Conservation (phyloP, 2,329 filamentous ascomycete genomes). For the Purpureocillium takamizusanense region DNA sequence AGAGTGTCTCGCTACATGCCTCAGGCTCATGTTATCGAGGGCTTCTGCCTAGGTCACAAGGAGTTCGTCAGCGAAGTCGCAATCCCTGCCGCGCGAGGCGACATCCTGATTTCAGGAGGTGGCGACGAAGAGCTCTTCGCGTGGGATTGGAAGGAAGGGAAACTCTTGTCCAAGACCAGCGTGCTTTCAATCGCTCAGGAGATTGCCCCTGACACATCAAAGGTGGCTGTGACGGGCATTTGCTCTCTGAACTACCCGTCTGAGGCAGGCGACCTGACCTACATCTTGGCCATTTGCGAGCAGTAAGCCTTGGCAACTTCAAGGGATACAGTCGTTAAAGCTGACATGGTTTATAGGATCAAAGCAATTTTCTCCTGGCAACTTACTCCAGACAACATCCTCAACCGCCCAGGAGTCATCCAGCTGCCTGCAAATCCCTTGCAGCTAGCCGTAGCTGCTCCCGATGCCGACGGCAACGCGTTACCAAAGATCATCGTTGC, state of each 20-base stretch:
- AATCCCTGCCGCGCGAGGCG: constrained; percentile 44
- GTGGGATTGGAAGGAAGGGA: constrained; percentile 68
- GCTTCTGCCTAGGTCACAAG: constrained; percentile 79
- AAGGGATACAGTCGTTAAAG: background rate
- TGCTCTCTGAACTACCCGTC: constrained; percentile 22
- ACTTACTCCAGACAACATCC: constrained; percentile 35
- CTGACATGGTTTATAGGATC: constrained; percentile 26
- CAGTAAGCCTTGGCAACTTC: constrained; percentile 32
- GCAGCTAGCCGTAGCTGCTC: constrained; percentile 31
- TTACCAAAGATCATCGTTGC: constrained; percentile 27
- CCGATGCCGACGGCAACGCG: constrained; percentile 10
- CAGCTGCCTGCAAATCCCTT: constrained; percentile 57
- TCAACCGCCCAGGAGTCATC: constrained; percentile 39
- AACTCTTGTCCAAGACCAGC: constrained; percentile 43
- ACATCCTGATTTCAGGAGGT: constrained; percentile 74
- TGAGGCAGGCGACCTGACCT: constrained; percentile 16
- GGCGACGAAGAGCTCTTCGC: constrained; percentile 71
- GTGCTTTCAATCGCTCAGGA: constrained; percentile 35
- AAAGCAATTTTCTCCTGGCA: constrained; percentile 59
- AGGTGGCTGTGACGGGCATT: constrained; percentile 39
- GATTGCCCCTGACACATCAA: constrained; percentile 23
- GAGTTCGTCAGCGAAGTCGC: constrained; percentile 76
- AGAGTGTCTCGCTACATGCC: constrained; percentile 73
- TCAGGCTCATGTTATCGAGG: constrained; percentile 81
- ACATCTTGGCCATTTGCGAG: constrained; percentile 46